Conservation (phyloP, 768 basidiomycete genomes). For the Auricularia cornea region DNA sequence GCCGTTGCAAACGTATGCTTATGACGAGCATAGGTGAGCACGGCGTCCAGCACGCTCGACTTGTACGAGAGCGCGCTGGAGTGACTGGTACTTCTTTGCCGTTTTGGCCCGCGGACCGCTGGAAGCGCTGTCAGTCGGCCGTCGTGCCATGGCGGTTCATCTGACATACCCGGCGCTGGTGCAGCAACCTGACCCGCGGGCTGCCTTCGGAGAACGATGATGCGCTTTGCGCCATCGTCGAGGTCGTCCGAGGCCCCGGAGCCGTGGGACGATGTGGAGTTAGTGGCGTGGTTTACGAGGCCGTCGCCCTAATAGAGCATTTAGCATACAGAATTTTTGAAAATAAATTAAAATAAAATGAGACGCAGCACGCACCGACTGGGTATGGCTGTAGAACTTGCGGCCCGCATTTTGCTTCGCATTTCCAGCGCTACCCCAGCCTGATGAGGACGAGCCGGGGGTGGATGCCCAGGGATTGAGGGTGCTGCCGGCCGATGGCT, state of each 20-base stretch:
- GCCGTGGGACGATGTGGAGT: slow-evolving; percentile 25
- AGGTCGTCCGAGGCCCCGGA: slow-evolving; percentile 7
- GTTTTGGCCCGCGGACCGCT: slow-evolving; percentile 15
- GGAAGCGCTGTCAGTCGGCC: no score
- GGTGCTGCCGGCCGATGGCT: slow-evolving; percentile 26
- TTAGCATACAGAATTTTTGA: background rate
- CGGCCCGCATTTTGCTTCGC: slow-evolving; percentile 65
- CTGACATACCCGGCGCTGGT: background rate
- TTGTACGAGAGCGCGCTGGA: slow-evolving; percentile 35
- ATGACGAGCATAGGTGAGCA: slow-evolving; percentile 55
- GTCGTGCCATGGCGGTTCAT: no score
- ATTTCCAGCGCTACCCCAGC: slow-evolving; percentile 55
- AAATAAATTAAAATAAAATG: slow-evolving; percentile 4
- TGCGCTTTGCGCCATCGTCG: slow-evolving; percentile 2
- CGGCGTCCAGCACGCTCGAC: slow-evolving; percentile 51
- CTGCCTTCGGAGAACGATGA: background rate
- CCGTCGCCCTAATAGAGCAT: slow-evolving; percentile 33
- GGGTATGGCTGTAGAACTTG: slow-evolving; percentile 61
- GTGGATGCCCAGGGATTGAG: slow-evolving; percentile 24
- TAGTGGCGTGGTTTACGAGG: slow-evolving; percentile 62
- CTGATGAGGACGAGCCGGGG: slow-evolving; percentile 32
- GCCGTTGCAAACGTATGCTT: slow-evolving; percentile 44
- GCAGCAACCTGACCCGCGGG: background rate
- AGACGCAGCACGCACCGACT: slow-evolving; percentile 35
- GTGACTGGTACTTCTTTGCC: slow-evolving; percentile 54